Conservation (phyloP, 441 rosid genomes). For the Gossypium schwendimanii region DNA sequence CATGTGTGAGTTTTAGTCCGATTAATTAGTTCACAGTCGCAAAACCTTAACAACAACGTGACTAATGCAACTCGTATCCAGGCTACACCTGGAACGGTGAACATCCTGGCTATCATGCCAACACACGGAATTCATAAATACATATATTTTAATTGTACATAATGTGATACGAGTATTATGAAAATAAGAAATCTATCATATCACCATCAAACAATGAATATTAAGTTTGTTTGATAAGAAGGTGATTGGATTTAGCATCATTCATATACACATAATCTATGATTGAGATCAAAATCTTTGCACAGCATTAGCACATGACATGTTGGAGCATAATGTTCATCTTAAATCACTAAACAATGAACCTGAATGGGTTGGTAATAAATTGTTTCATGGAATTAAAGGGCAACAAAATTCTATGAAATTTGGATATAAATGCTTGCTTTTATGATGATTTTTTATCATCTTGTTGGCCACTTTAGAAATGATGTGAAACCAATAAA, state of each 20-base stretch:
- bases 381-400: not conserved
- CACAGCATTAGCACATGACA: not conserved
- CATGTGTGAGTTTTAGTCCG: no score
- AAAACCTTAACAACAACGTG: no score
- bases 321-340: not conserved
- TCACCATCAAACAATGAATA: no score
- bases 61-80: no score
- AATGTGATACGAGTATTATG: no score
- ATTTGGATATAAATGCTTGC: slow-evolving; percentile 4
- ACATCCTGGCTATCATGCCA: no score
- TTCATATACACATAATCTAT: not conserved
- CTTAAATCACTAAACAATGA: not conserved
- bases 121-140: no score
- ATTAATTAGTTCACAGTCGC: no score
- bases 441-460: not conserved
- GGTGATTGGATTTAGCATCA: no score
- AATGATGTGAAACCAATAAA: not conserved
- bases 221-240: no score
- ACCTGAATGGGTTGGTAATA: not conserved
- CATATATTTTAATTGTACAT: no score
- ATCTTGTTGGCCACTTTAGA: not conserved
- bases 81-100: accelerated
- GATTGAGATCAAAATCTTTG: not conserved
- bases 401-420: not conserved
- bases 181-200: no score